Evolutionary conservation across 257 asterid species (phyloP).

Genomic region (Datura wrightii): DNA sequence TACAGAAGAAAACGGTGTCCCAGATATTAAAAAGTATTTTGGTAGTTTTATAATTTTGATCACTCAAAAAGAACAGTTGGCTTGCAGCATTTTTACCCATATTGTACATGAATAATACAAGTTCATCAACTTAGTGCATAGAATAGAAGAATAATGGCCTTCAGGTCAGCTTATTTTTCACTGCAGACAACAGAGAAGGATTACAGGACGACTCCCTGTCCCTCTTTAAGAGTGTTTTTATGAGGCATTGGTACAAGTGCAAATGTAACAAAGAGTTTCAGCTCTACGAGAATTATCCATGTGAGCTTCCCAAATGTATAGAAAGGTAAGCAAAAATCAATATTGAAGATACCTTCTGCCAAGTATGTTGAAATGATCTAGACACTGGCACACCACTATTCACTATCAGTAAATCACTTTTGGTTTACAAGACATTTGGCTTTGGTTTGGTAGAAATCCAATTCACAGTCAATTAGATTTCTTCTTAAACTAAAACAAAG

Average conservation of each 20-base stretch:
- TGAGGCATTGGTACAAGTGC: background rate
- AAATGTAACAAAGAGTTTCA: background rate
- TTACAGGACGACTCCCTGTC: background rate
- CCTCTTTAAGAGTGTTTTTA: background rate
- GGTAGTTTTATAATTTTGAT: background rate
- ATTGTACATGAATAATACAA: background rate
- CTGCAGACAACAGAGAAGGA: background rate
- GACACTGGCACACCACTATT: background rate
- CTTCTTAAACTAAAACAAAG: background rate
- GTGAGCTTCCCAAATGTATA: background rate
- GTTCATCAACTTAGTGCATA: background rate
- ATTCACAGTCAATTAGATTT: background rate
- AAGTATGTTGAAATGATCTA: background rate
- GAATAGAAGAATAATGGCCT: background rate
- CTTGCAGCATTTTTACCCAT: background rate
- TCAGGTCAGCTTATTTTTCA: background rate
- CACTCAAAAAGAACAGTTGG: background rate
- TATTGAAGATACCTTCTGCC: background rate
- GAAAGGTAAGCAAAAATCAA: background rate
- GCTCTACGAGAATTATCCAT: background rate
- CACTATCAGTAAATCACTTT: background rate
- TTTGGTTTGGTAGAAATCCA: background rate
- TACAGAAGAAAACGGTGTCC: background rate
- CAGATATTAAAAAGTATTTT: background rate
- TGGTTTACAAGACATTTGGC: background rate